A percentile compares a stretch with the other conserved stretches of the same genome.
Evolutionary conservation across 2,329 filamentous ascomycete genomes (phyloP).

Genomic region (Fusarium fracticaudum): DNA sequence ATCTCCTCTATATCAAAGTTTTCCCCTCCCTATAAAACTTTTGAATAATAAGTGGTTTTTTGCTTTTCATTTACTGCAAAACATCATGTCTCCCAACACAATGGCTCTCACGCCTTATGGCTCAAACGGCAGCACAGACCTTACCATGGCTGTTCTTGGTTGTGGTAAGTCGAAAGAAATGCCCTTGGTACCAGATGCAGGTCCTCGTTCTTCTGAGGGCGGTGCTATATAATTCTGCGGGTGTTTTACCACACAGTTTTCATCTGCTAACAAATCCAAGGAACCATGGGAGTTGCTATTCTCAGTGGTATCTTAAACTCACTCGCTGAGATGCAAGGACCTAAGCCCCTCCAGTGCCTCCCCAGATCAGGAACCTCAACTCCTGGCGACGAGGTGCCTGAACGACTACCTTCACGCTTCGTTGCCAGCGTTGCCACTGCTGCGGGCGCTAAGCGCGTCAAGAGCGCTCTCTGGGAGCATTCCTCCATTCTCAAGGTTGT

Average conservation of each 20-base stretch:
- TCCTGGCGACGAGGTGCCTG: conserved; percentile 59
- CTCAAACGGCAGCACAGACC: conserved; percentile 51
- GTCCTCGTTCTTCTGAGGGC: not conserved
- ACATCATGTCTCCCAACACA: conserved; percentile 40
- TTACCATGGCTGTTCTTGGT: conserved; percentile 83
- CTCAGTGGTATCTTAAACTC: conserved; percentile 81
- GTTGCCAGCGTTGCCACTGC: conserved; percentile 80
- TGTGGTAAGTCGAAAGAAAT: conserved; percentile 69
- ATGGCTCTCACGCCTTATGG: conserved; percentile 49
- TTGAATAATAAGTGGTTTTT: conserved; percentile 4
- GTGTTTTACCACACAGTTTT: not conserved
- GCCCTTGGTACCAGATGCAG: not conserved
- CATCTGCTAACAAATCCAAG: conserved; percentile 58
- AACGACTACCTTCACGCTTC: conserved; percentile 76
- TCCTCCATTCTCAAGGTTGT: conserved; percentile 70
- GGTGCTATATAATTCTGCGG: not conserved
- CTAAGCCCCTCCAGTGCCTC: conserved; percentile 55
- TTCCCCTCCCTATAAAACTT: conserved; percentile 1
- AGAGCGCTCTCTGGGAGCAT: conserved; percentile 71
- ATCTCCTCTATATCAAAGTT: conserved; percentile 1
- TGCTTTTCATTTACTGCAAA: conserved; percentile 20
- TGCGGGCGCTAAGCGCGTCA: conserved; percentile 75
- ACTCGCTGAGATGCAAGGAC: conserved; percentile 63
- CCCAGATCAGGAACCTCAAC: conserved; percentile 54
- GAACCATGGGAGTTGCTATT: conserved; percentile 87